Evolutionary conservation across 805 yeast genomes (phyloP), one percentile per base, ranked within the genome.

Genomic region (Metschnikowia kofuensis): DNA sequence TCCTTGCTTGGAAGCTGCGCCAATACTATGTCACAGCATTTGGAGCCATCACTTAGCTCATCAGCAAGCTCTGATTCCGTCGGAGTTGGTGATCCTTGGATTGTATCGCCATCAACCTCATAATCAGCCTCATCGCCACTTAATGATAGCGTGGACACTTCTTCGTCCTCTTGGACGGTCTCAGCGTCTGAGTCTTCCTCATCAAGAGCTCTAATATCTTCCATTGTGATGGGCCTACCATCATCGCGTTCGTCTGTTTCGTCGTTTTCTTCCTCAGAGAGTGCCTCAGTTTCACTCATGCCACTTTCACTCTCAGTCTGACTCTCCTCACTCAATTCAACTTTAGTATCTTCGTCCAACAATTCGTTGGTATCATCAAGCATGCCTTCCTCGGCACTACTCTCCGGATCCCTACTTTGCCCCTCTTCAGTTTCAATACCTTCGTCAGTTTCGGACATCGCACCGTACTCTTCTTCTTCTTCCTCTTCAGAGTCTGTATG

Each of bases 21-120:
- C 2, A 84, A 59, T 0, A 79, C 73, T 12, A 90, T 80, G 57
- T 89, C 96, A 57, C 96, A 88, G 54, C 90, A 84, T 49, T 80
- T 67, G 29, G 72, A 58, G 26, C 65, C 59, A 43, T 72, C 75
- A 1, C 64, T 43, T 15, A 72, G 60, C 36, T 68, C 69, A n/a
- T 49, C 51, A 3, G 75, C 65, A 8, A 71, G 56, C 15, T 75
- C 77, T 1, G 58, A 10, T 31, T 31, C 13, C 34, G 34, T 31
- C 65, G 28, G 61, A 59, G 29, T 51, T 58, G 1, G 47, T 40
- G 10, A 32, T 29, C 38, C 6, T 15, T n/a, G 35, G 35, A 7
- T 21, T 27, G 40, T 30, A 45, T 35, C 40, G 42, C n/a, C 11
- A 2, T 48, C 58, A 11, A 51, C 57, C 26, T 56, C 65, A 11